phyloP scores from a whole-genome alignment of 2,329 filamentous ascomycete species.

The Thielaviopsis punctulata region DNA sequence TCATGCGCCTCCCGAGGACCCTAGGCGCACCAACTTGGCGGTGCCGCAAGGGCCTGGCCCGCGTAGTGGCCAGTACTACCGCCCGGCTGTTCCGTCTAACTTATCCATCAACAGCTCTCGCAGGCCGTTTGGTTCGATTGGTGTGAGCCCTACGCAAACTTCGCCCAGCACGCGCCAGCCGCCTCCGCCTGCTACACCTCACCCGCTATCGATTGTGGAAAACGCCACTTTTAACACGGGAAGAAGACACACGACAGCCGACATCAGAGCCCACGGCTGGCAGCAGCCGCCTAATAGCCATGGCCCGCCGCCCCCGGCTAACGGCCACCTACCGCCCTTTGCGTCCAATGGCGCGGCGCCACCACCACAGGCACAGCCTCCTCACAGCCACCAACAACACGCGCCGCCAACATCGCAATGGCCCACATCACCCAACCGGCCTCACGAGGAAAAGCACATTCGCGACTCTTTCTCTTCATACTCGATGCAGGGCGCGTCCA shows the following conservation, averaged over 20 bases:
- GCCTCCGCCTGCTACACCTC: slow-evolving; percentile 43
- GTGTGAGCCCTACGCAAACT: slow-evolving; percentile 49
- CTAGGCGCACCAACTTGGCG: slow-evolving; percentile 51
- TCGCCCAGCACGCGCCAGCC: slow-evolving; percentile 43
- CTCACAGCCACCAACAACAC: slow-evolving; percentile 22
- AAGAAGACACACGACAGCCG: slow-evolving; percentile 82
- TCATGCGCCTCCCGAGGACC: slow-evolving; percentile 72
- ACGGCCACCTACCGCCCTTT: slow-evolving; percentile 31
- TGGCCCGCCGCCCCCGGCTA: slow-evolving; percentile 24
- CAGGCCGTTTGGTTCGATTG: slow-evolving; percentile 75
- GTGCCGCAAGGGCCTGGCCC: slow-evolving; percentile 29
- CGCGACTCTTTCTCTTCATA: slow-evolving; percentile 40
- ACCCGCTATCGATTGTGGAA: slow-evolving; percentile 46
- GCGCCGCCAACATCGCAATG: slow-evolving; percentile 34
- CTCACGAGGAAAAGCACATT: slow-evolving; percentile 35
- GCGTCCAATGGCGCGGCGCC: slow-evolving; percentile 35
- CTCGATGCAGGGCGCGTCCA: slow-evolving; percentile 29
- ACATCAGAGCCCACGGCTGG: slow-evolving; percentile 68
- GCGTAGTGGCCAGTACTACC: slow-evolving; percentile 43
- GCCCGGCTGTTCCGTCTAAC: slow-evolving; percentile 66
- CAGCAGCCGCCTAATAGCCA: slow-evolving; percentile 37
- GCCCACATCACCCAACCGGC: slow-evolving; percentile 37
- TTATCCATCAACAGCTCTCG: slow-evolving; percentile 52
- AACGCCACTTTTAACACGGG: slow-evolving; percentile 52
- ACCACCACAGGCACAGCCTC: slow-evolving; percentile 39